Evolutionary conservation across 164 flowering plant genomes (phyloP), one percentile per base, ranked within the genome.

Genomic region (Pachysandra terminalis): DNA sequence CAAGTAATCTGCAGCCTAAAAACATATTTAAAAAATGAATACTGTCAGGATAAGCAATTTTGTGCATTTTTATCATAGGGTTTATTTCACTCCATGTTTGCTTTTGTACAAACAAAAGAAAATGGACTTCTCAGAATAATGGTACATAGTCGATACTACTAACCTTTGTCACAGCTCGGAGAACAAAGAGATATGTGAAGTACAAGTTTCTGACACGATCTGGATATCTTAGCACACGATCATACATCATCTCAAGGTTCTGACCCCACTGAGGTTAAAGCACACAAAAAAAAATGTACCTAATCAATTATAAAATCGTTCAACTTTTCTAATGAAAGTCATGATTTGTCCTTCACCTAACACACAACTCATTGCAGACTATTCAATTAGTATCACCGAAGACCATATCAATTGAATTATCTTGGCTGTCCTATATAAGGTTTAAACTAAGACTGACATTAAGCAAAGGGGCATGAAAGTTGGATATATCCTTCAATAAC

Each of bases 81-180:
- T 32, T 32, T 32, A 32, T 7, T 3, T 32, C 7, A 3, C 37
- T 32, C 37, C 37, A 32, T 32, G 37, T 32, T 32, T 32, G 3
- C 7, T 32, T 7, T 32, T 32, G 37, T 32, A 7, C 3, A 32
- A 32, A 32, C 3, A 7, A 32, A 7, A 32, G 37, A 32, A 32
- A 3, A 32, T 32, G 37, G 5, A 32, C 3, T 32, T 3, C 37
- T 32, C 37, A 32, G 37, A 32, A 32, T 3, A 32, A 32, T 7
- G 7, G 37, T 7, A 32, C 7, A 32, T 7, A 32, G 37, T 32
- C 7, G 37, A 54, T 24, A 55, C n/a, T n/a, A n/a, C 84, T 81
- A 65, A 95, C 98, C 81, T 95, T 92, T 69, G 94, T 92, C 63
- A 84, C 97, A 67, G 98, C 98, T 73, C 98, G 84, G 21, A 95